Evolutionary conservation across 768 basidiomycete species (phyloP), one percentile per base, ranked within the genome.

Genomic region (Leccinellum rugosiceps): DNA sequence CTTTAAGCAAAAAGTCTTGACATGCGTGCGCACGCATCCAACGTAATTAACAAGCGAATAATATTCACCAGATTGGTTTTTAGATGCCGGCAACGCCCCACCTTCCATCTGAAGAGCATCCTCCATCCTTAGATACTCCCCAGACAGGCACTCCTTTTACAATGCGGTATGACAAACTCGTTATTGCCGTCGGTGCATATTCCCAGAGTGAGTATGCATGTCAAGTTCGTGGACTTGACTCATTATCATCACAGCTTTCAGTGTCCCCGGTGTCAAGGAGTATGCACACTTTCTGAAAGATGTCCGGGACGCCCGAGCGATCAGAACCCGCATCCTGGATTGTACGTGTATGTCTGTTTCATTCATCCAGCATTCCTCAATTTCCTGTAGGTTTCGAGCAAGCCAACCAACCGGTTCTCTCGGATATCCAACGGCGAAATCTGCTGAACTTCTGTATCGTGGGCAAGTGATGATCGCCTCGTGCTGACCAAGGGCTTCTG

Each of bases 371-470:
- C 56, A 41, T 31, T 32, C 57, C 32, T 50, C 15, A 56, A 46
- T 34, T 13, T 13, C 17, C 2, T 38, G 0, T 59, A 84, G 87
- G 87, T 68, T 92, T 95, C 57, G 92, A 94, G 66, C 88, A 92
- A 65, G 93, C 93, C 3, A 87, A 85, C 63, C 87, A 92, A 62
- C 93, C 92, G 0, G 84, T 80, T 2, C 74, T 92, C 14, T 83
- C 88, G 1, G 92, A 92, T 56, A 74, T 81, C 38, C 84, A 95
- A 62, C 83, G 90, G 50, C 76, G 85, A 54, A 85, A 86, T 58
- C 73, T 95, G 13, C 81, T 95, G 23, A 86, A 91, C 60, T 95
- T 95, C 66, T 92, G 90, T 58, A 83, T 95, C 49, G 92, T 94
- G 48, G 94, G 93, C 74, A 72, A 65, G 82, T 71, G 38, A 2